A percentile compares a stretch with the other conserved stretches of the same genome.
phyloP scores from a whole-genome alignment of 805 yeast genomes.

The Priceomyces carsonii region DNA sequence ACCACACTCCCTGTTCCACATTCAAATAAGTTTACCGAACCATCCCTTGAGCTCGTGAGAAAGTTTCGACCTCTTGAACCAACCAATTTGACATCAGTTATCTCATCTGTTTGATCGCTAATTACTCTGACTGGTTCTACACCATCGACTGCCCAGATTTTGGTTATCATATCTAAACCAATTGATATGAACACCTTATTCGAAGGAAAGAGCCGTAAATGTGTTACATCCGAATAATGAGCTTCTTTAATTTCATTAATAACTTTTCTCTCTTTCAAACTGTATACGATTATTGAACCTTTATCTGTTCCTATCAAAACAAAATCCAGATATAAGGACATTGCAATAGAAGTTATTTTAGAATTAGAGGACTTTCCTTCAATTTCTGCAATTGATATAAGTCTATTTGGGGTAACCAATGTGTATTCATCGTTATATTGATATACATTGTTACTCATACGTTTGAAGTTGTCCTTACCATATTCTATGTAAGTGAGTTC shows the following conservation, averaged over 20 bases:
- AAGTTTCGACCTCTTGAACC: conserved; percentile 69
- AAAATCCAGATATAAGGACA: conserved; percentile 2
- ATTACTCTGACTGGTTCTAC: conserved; percentile 38
- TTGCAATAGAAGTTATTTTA: conserved; percentile 6
- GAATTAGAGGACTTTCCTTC: not conserved
- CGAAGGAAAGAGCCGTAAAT: conserved; percentile 59
- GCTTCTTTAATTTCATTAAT: conserved; percentile 30
- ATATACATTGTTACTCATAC: conserved; percentile 2
- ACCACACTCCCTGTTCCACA: conserved; percentile 56
- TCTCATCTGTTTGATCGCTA: conserved; percentile 46
- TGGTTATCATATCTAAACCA: conserved; percentile 59
- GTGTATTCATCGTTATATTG: conserved; percentile 3
- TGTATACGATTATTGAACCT: conserved; percentile 13
- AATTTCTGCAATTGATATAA: not conserved
- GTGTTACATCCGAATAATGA: conserved; percentile 50
- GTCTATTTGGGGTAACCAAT: conserved; percentile 1
- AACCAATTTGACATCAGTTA: conserved; percentile 52
- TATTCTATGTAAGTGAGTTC: conserved; percentile 3
- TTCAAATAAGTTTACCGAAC: conserved; percentile 66
- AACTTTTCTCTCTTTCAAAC: conserved; percentile 12
- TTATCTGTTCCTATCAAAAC: conserved; percentile 14
- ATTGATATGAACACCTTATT: conserved; percentile 59
- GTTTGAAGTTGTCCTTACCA: conserved; percentile 3
- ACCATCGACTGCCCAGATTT: conserved; percentile 56
- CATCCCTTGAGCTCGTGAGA: conserved; percentile 55